These are phyloP conservation scores for Betula pendula DNA, from an alignment of 306 rosid genomes.

Conservation along the genomic window DNA sequence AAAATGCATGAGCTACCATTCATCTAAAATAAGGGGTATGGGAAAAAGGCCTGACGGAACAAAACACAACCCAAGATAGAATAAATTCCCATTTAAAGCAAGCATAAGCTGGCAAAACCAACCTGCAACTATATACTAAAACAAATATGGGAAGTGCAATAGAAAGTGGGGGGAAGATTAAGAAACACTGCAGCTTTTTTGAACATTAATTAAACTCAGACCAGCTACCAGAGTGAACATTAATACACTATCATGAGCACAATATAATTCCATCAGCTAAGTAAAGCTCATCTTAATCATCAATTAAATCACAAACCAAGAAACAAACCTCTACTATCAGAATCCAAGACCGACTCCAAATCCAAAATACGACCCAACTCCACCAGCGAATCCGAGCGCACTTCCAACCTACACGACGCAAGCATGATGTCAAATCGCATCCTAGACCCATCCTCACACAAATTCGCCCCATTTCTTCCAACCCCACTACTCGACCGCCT, in stretches of 20 bases:
- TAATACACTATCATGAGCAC: not conserved
- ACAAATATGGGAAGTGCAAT: not conserved
- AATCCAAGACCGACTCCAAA: slow-evolving; percentile 44
- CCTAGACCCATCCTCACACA: slow-evolving; percentile 31
- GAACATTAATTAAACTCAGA: not conserved
- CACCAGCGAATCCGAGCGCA: slow-evolving; percentile 57
- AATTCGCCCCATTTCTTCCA: slow-evolving; percentile 30
- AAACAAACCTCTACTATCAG: slow-evolving; percentile 60
- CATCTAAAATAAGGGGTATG: not conserved
- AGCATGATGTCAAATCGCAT: slow-evolving; percentile 44
- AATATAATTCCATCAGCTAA: not conserved
- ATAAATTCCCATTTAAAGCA: not conserved
- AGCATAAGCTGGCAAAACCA: not conserved
- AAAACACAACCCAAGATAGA: not conserved
- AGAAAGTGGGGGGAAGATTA: not conserved
- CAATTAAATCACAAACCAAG: not conserved
- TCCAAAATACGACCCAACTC: slow-evolving; percentile 47
- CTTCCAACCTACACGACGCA: slow-evolving; percentile 78
- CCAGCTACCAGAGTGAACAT: not conserved
- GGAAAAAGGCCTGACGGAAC: not conserved
- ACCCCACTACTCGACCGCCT: slow-evolving; percentile 33
- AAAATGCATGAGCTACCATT: not conserved
- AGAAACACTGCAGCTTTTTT: not conserved
- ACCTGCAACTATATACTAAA: not conserved
- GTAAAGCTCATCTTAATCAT: not conserved